These are phyloP conservation scores for Paramecium primaurelia DNA, from an alignment of 73 alveolate genomes.

Conservation along the genomic window DNA sequence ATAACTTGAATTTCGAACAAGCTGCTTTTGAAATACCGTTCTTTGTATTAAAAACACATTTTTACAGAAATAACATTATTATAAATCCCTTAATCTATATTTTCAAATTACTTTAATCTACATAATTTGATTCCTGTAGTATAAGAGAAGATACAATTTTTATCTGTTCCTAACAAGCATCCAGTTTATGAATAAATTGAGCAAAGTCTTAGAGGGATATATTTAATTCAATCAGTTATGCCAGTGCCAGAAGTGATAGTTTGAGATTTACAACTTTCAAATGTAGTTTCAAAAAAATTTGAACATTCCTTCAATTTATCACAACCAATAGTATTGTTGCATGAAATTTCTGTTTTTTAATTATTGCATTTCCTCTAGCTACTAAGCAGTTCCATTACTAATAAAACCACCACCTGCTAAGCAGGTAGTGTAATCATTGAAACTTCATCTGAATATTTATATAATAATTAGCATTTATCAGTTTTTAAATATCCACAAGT, in stretches of 20 bases:
- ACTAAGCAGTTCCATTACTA: neutral
- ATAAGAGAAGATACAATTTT: neutral
- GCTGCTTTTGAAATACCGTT: neutral
- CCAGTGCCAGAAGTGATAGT: neutral
- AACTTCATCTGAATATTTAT: neutral
- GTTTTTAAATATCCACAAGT: constrained; percentile 2
- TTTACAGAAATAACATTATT: neutral
- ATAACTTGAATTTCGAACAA: neutral
- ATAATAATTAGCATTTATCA: neutral
- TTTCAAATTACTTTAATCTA: constrained; percentile 8
- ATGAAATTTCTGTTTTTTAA: neutral
- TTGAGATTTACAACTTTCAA: neutral
- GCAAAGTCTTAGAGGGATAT: neutral
- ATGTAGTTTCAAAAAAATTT: neutral
- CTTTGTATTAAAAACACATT: neutral
- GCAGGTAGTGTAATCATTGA: neutral
- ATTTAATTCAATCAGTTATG: constrained; percentile 31
- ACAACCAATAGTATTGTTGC: neutral
- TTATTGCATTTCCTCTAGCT: neutral
- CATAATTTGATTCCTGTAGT: neutral
- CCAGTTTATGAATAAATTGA: constrained; percentile 1
- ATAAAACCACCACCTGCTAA: neutral
- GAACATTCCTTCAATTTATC: constrained; percentile 17
- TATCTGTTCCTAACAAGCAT: constrained; percentile 11
- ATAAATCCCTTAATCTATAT: neutral